Conservation (phyloP, 257 asterid genomes). For the Jasminum sambac region DNA sequence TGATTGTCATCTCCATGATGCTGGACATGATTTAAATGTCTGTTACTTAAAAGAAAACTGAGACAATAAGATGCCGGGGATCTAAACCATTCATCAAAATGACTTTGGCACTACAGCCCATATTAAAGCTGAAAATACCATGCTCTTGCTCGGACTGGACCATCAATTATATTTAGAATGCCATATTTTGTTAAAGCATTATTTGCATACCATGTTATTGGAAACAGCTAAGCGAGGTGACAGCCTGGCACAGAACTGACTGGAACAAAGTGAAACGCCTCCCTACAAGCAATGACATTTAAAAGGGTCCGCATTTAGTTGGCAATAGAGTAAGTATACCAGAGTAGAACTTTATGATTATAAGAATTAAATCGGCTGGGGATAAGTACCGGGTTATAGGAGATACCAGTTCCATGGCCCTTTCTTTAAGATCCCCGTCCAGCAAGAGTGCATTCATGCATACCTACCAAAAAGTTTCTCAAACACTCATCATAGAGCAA, state of each 20-base stretch:
- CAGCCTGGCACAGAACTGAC: conserved; percentile 73
- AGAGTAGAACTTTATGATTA: conserved; percentile 14
- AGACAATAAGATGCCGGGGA: conserved; percentile 5
- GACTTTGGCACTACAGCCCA: not conserved
- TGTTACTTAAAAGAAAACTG: not conserved
- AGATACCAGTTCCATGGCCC: conserved; percentile 62
- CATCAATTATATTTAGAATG: conserved; percentile 6
- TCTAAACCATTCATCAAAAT: conserved; percentile 6
- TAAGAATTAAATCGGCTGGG: conserved; percentile 23
- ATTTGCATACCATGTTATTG: conserved; percentile 68
- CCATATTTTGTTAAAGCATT: conserved; percentile 7
- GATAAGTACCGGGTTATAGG: conserved; percentile 44
- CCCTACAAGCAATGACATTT: conserved; percentile 41
- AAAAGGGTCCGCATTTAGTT: conserved; percentile 21
- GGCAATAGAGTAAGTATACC: conserved; percentile 22
- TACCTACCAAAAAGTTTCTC: conserved; percentile 44
- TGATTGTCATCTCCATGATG: conserved; percentile 40
- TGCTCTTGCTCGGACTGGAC: not conserved
- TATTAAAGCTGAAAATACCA: not conserved
- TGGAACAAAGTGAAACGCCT: conserved; percentile 48
- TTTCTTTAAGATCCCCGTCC: conserved; percentile 45
- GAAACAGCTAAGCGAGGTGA: conserved; percentile 69
- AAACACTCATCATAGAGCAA: conserved; percentile 15
- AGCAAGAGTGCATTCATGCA: conserved; percentile 50
- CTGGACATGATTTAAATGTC: conserved; percentile 40